A percentile compares a stretch with the other conserved stretches of the same genome.
Conservation (phyloP, 352 stramenopile species). For the Globisporangium splendens region DNA sequence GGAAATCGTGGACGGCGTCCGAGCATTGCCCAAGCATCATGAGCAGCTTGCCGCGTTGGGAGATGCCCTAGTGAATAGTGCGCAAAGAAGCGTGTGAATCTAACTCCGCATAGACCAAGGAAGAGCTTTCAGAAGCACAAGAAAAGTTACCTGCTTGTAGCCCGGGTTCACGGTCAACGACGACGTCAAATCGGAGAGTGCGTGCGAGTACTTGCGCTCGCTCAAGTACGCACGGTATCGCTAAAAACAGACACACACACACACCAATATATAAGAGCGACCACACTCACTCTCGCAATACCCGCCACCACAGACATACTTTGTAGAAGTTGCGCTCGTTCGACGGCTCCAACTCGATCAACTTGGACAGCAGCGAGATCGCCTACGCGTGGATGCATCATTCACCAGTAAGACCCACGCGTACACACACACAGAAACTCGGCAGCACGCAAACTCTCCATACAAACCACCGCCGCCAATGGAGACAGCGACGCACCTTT, state of each 20-base stretch:
- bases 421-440: neutral
- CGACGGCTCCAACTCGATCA: conserved; percentile 72
- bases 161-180: conserved; percentile 70
- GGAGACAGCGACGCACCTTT: conserved; percentile 24
- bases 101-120: too few species aligned
- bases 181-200: conserved; percentile 62
- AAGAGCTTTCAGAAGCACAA: neutral
- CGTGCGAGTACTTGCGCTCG: conserved; percentile 76
- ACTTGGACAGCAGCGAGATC: conserved; percentile 73
- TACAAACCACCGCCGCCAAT: too few species aligned
- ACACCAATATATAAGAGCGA: neutral
- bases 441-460: too few species aligned
- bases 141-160: conserved; percentile 51
- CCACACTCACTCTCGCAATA: neutral
- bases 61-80: conserved; percentile 26
- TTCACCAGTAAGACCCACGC: too few species aligned
- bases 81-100: neutral
- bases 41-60: conserved; percentile 74
- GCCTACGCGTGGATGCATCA: conserved; percentile 24
- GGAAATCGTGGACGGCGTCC: conserved; percentile 58
- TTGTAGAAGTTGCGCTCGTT: conserved; percentile 88
- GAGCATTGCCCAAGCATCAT: conserved; percentile 75
- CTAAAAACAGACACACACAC: conserved; percentile 2
- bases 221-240: conserved; percentile 77
- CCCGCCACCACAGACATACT: conserved; percentile 3